phyloP scores from a whole-genome alignment of 1,139 yeast species.

The Pneumocystis murina region DNA sequence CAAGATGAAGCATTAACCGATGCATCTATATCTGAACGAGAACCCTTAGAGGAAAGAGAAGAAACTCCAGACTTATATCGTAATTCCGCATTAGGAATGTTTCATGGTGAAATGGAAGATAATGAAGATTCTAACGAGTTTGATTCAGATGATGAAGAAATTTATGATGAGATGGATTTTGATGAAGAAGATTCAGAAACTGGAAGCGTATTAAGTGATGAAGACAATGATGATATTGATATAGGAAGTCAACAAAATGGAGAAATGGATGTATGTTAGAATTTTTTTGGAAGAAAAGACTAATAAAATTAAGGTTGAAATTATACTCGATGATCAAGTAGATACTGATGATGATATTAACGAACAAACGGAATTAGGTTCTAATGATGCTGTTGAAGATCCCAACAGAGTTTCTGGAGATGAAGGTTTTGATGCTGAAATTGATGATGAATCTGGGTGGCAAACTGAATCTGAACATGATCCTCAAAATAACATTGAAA shows the following conservation, averaged over 20 bases:
- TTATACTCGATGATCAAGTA: constrained; percentile 20
- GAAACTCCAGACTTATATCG: constrained; percentile 73
- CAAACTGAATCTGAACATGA: neutral
- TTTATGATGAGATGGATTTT: constrained; percentile 19
- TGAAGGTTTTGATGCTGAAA: constrained; percentile 17
- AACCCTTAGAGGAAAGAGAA: constrained; percentile 35
- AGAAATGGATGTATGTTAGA: constrained; percentile 18
- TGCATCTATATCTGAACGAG: constrained; percentile 23
- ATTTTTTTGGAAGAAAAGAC: neutral
- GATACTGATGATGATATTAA: constrained; percentile 21
- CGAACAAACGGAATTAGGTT: constrained; percentile 12
- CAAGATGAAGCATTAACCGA: constrained; percentile 12
- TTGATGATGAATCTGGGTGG: constrained; percentile 24
- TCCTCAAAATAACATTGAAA: neutral
- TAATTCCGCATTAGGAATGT: constrained; percentile 88
- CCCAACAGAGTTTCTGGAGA: constrained; percentile 17
- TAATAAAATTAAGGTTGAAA: constrained; percentile 14
- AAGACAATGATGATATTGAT: constrained; percentile 25
- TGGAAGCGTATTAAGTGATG: constrained; percentile 18
- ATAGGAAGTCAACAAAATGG: constrained; percentile 19
- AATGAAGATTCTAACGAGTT: constrained; percentile 13
- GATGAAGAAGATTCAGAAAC: constrained; percentile 17
- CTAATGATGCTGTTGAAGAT: constrained; percentile 15
- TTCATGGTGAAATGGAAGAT: constrained; percentile 51
- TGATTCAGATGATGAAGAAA: constrained; percentile 25